A percentile compares a stretch with the other conserved stretches of the same genome.
phyloP scores from a whole-genome alignment of 2,329 filamentous ascomycete species.

The Alternaria incomplexa region DNA sequence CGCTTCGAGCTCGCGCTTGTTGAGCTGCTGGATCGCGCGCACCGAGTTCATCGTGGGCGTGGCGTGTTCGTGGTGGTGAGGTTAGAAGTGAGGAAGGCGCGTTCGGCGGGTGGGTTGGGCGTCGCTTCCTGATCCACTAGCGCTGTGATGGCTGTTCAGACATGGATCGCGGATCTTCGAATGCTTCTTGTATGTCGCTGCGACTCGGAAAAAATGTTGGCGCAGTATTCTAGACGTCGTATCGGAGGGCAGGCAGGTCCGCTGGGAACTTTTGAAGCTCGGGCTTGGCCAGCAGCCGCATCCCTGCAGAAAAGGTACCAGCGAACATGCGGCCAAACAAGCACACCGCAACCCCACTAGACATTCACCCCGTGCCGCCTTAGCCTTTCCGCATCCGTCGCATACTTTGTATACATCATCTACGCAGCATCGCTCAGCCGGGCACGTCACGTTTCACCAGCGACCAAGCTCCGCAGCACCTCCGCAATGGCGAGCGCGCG shows the following conservation, averaged over 20 bases:
- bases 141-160: background rate
- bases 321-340: constrained; percentile 26
- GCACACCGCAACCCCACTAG: constrained; percentile 28
- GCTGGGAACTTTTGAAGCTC: constrained; percentile 30
- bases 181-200: background rate
- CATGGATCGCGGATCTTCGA: background rate
- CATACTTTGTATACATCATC: background rate
- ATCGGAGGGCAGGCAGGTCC: background rate
- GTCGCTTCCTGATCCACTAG: background rate
- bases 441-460: background rate
- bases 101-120: background rate
- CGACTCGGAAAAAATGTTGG: background rate
- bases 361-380: constrained; percentile 18
- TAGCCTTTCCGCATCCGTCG: constrained; percentile 5
- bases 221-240: background rate
- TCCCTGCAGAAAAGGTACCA: constrained; percentile 40
- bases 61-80: background rate
- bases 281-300: constrained; percentile 37
- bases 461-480: constrained; percentile 27
- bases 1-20: constrained; percentile 91
- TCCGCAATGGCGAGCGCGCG: constrained; percentile 46
- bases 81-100: constrained; percentile 13
- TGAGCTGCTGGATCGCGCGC: constrained; percentile 88
- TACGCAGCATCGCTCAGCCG: background rate
- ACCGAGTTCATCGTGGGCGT: constrained; percentile 84